Evolutionary conservation across 768 basidiomycete species (phyloP), one percentile per base, ranked within the genome.

Genomic region (Russula sp.): DNA sequence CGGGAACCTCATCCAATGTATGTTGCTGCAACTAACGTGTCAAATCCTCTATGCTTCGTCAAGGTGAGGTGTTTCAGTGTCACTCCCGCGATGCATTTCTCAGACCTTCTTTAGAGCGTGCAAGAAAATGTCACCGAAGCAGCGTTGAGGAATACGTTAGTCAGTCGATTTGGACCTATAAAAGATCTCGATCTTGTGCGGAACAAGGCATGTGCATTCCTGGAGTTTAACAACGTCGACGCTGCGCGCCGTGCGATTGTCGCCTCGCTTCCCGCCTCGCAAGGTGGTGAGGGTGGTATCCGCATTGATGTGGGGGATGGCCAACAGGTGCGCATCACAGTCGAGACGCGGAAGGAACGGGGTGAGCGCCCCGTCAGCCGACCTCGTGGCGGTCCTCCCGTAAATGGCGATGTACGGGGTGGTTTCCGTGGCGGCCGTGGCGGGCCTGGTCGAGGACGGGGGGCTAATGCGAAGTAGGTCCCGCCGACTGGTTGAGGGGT

Each of bases 291-390:
- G 67, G 94, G 94, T 61, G 95, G 94, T 16, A 81, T 98, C 66
- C 86, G 83, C 72, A 75, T 96, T 57, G 89, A 90, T 54, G 79
- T 81, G 10, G 87, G 83, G 1, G 83, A 82, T 4, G 85, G 84
- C 8, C 75, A 67, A 55, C 77, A 75, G 62, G 74, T 82, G 38
- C 79, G 88, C 64, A 85, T 98, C 64, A 80, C 78, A 64, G 84
- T 98, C 40, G 94, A 96, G 81, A 91, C 89, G 49, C 84, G 91
- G 75, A 97, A 94, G 80, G 94, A 98, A 78, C 83, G 93, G 51
- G 84, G 86, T 42, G 93, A 97, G n/a, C 77, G 94, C 62, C 87
- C 87, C 3, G 76, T 80, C 2, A 79, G 76, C 67, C 76, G 88
- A 38, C 80, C 85, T 18, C 81, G 89, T 20, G 85, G 87, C 48